Evolutionary conservation across 2,329 filamentous ascomycete genomes (phyloP).

Genomic region (Colletotrichum eremochloae): DNA sequence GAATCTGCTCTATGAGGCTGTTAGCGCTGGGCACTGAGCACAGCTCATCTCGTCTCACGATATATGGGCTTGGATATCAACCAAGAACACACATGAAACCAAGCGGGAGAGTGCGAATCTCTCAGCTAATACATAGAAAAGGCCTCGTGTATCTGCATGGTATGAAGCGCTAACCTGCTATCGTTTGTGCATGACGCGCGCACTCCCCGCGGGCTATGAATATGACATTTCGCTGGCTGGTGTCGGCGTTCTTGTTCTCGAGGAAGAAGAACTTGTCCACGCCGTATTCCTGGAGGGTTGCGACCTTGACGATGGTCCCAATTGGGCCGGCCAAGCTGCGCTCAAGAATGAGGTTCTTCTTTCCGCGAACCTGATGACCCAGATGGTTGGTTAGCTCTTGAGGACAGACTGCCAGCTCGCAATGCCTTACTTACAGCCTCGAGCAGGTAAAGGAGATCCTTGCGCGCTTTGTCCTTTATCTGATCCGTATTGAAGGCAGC

Average conservation of each 20-base stretch:
- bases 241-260: constrained; percentile 95
- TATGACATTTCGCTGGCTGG: constrained; percentile 93
- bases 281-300: constrained; percentile 94
- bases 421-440: constrained; percentile 83
- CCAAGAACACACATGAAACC: neutral
- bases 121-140: neutral
- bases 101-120: neutral
- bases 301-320: constrained; percentile 93
- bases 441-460: constrained; percentile 89
- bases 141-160: neutral
- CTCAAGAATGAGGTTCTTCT: constrained; percentile 98
- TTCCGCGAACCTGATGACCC: constrained; percentile 84
- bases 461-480: constrained; percentile 84
- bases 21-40: constrained; percentile 56
- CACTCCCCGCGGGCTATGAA: constrained; percentile 95
- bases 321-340: constrained; percentile 90
- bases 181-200: constrained; percentile 82
- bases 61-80: constrained; percentile 45
- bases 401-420: constrained; percentile 12
- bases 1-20: constrained; percentile 81
- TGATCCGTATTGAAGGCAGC: constrained; percentile 80
- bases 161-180: constrained; percentile 79
- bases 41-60: constrained; percentile 46
- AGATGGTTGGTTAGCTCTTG: constrained; percentile 22
- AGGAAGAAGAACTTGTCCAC: constrained; percentile 98